A percentile compares a stretch with the other conserved stretches of the same genome.
These are phyloP conservation scores for Trypanosomatidae sp. DNA, from an alignment of 208 protist genomes.

Conservation along the genomic window DNA sequence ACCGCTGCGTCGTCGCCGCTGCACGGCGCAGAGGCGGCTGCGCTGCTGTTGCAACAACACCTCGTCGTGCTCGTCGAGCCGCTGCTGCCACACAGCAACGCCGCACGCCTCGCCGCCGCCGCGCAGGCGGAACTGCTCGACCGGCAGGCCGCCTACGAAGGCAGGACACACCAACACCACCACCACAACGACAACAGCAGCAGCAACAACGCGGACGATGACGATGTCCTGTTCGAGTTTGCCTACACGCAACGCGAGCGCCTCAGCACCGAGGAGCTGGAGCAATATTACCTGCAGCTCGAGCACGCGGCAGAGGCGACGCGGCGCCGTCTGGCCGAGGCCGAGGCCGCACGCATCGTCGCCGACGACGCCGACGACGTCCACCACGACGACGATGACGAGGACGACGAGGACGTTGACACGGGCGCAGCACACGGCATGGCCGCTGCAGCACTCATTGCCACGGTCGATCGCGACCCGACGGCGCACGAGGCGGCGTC, in stretches of 20 bases:
- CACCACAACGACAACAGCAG: too few relatives aligned
- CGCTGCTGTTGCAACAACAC: too few relatives aligned
- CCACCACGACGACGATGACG: constrained; percentile 11
- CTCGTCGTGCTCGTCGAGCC: constrained; percentile 47
- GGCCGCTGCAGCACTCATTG: too few relatives aligned
- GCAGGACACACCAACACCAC: too few relatives aligned
- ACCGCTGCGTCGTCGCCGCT: constrained; percentile 7
- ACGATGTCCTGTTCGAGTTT: constrained; percentile 23
- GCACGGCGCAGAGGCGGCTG: constrained; percentile 14
- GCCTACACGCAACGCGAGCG: constrained; percentile 25
- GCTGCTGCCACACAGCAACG: constrained; percentile 39
- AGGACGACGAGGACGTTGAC: constrained; percentile 1
- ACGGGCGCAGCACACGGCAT: background rate
- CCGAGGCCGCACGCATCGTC: constrained; percentile 19
- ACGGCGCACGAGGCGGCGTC: too few relatives aligned
- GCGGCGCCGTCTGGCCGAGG: constrained; percentile 18
- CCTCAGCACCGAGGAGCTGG: constrained; percentile 67
- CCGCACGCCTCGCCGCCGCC: constrained; percentile 16
- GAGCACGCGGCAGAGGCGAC: constrained; percentile 46
- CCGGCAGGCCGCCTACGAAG: too few relatives aligned
- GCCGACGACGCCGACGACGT: constrained; percentile 19
- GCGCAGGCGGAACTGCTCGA: too few relatives aligned
- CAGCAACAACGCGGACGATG: too few relatives aligned
- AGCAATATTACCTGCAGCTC: constrained; percentile 72
- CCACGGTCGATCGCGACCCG: too few relatives aligned